A percentile compares a stretch with the other conserved stretches of the same genome.
These are phyloP conservation scores for Nannochloropsis salina DNA, from an alignment of 108 stramenopile species.

Conservation along the genomic window DNA sequence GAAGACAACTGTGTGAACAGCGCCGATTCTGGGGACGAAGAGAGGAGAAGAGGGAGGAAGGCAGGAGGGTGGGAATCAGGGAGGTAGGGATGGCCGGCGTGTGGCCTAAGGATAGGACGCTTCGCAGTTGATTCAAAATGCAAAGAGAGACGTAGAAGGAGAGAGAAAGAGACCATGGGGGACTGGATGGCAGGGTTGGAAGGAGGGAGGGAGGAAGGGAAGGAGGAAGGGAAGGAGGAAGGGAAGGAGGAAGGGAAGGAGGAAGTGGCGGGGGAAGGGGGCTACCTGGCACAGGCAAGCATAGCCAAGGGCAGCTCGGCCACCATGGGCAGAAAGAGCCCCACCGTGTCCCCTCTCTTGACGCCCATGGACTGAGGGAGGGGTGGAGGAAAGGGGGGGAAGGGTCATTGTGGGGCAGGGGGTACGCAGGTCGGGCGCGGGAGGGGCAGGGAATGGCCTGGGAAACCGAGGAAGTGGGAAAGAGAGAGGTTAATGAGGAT, in stretches of 20 bases:
- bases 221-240: neutral
- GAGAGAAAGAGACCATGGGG: too few relatives aligned
- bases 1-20: slow-evolving; percentile 49
- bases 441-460: neutral
- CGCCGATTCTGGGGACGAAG: slow-evolving; percentile 34
- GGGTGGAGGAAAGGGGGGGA: neutral
- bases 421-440: neutral
- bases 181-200: too few relatives aligned
- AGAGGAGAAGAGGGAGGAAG: neutral
- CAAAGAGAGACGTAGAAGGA: too few relatives aligned
- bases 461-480: neutral
- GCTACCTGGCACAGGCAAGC: slow-evolving; percentile 25
- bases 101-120: too few relatives aligned
- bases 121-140: too few relatives aligned
- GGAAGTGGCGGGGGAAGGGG: neutral
- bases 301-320: slow-evolving; percentile 41
- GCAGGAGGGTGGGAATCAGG: neutral
- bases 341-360: slow-evolving; percentile 39
- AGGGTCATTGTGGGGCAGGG: too few relatives aligned
- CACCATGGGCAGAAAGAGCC: slow-evolving; percentile 45
- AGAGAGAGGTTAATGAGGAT: neutral
- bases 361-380: slow-evolving; percentile 28
- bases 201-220: neutral
- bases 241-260: neutral
- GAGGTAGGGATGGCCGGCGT: neutral